Evolutionary conservation across 257 asterid genomes (phyloP).

Genomic region (Cruciata laevipes): DNA sequence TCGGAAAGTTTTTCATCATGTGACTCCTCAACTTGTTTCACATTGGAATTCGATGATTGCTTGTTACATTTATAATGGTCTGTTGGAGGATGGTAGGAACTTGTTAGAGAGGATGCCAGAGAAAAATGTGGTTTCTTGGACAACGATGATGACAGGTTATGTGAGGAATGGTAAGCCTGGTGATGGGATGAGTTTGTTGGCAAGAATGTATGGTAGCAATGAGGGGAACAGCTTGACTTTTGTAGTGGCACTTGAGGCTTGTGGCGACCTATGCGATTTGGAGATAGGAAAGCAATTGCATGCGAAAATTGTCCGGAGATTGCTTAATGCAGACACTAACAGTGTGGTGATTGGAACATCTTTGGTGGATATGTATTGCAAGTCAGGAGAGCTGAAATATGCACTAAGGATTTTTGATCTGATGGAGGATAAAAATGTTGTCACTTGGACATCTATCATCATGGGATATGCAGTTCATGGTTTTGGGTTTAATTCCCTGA

Average conservation of each 20-base stretch:
- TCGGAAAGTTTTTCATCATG: slow-evolving; percentile 23
- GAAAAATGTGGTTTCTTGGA: slow-evolving; percentile 39
- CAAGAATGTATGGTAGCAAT: slow-evolving; percentile 21
- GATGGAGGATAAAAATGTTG: slow-evolving; percentile 31
- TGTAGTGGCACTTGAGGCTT: slow-evolving; percentile 24
- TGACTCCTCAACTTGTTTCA: slow-evolving; percentile 24
- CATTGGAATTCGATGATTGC: slow-evolving; percentile 10
- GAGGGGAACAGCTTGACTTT: slow-evolving; percentile 28
- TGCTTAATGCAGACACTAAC: slow-evolving; percentile 12
- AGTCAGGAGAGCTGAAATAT: slow-evolving; percentile 28
- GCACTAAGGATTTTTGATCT: slow-evolving; percentile 25
- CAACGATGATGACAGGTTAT: slow-evolving; percentile 38
- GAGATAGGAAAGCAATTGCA: slow-evolving; percentile 33
- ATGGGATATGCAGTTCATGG: slow-evolving; percentile 36
- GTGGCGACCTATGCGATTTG: background rate
- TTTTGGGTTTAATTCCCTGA: slow-evolving; percentile 23
- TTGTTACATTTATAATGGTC: background rate
- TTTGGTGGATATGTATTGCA: slow-evolving; percentile 39
- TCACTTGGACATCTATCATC: slow-evolving; percentile 37
- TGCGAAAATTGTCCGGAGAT: slow-evolving; percentile 27
- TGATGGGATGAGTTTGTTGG: slow-evolving; percentile 25
- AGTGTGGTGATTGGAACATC: slow-evolving; percentile 39
- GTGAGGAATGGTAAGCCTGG: slow-evolving; percentile 21
- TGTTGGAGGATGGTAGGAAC: slow-evolving; percentile 23
- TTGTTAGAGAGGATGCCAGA: slow-evolving; percentile 30